phyloP scores from a whole-genome alignment of 768 basidiomycete species.

The Butyriboletus loyo region DNA sequence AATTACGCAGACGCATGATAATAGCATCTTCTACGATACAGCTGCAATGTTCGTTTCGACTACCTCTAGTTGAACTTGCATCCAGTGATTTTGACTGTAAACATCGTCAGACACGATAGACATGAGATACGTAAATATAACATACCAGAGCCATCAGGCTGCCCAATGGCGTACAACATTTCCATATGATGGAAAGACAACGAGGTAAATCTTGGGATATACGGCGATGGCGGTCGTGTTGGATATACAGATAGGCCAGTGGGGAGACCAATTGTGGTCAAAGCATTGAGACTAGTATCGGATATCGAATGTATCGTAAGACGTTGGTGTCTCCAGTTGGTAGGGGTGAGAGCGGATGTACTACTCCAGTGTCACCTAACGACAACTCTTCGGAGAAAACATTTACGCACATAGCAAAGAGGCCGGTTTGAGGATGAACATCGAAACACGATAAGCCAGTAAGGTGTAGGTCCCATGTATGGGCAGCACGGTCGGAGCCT shows the following conservation, averaged over 20 bases:
- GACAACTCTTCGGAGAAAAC: not conserved
- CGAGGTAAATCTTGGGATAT: conserved; percentile 59
- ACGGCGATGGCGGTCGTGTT: conserved; percentile 56
- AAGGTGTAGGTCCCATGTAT: conserved; percentile 63
- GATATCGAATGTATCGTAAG: conserved; percentile 58
- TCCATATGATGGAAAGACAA: conserved; percentile 82
- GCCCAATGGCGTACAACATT: conserved; percentile 77
- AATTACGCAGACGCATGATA: not conserved
- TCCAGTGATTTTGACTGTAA: conserved; percentile 54
- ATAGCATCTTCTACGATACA: not conserved
- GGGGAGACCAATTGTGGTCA: conserved; percentile 45
- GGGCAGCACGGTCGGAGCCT: conserved; percentile 51
- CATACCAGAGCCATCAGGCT: conserved; percentile 64
- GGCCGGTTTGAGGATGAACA: conserved; percentile 75
- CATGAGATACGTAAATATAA: not conserved
- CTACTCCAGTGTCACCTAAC: conserved; percentile 30
- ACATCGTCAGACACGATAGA: conserved; percentile 1
- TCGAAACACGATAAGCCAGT: conserved; percentile 83
- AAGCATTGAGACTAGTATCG: conserved; percentile 23
- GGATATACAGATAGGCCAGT: conserved; percentile 57
- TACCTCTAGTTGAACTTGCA: conserved; percentile 43
- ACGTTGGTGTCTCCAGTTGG: conserved; percentile 66
- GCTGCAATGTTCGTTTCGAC: not conserved
- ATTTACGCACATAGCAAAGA: conserved; percentile 77
- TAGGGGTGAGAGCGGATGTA: conserved; percentile 56